These are phyloP conservation scores for Chamaecrista fasciculata DNA, from an alignment of 306 rosid genomes.

Conservation along the genomic window DNA sequence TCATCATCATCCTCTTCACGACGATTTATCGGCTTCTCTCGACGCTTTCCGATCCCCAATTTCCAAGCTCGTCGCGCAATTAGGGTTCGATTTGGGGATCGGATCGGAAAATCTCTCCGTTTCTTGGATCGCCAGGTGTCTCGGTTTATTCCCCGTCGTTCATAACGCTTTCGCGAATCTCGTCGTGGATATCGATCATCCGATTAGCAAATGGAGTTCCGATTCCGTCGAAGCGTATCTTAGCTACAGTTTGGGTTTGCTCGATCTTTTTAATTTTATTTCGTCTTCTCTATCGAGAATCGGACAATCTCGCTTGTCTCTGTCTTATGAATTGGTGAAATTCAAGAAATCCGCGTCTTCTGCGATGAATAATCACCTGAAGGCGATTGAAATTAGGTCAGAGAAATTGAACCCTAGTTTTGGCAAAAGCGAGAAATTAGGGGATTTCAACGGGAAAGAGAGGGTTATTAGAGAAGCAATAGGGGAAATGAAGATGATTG, in stretches of 20 bases:
- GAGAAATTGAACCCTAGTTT: conserved; percentile 28
- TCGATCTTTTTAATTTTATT: conserved; percentile 57
- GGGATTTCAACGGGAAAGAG: conserved; percentile 36
- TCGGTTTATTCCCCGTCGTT: conserved; percentile 43
- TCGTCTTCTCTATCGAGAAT: conserved; percentile 51
- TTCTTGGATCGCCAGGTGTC: conserved; percentile 48
- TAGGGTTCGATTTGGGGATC: conserved; percentile 20
- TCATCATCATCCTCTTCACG: conserved; percentile 2
- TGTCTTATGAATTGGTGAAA: conserved; percentile 50
- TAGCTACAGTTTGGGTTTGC: conserved; percentile 42
- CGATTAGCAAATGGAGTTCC: conserved; percentile 54
- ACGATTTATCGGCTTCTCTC: conserved; percentile 30
- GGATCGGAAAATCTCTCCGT: conserved; percentile 44
- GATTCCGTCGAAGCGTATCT: conserved; percentile 61
- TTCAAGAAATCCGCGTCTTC: conserved; percentile 38
- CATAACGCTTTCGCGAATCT: conserved; percentile 66
- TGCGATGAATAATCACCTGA: conserved; percentile 37
- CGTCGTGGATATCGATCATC: conserved; percentile 54
- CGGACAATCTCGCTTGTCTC: conserved; percentile 37
- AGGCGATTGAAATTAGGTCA: conserved; percentile 35
- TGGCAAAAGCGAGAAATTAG: conserved; percentile 20
- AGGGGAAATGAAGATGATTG: conserved; percentile 43
- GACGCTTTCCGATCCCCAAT: conserved; percentile 46
- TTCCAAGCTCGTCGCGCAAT: conserved; percentile 30
- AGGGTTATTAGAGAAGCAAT: conserved; percentile 42